Percentiles rank a stretch among this genome's conserved stretches.
phyloP scores from a whole-genome alignment of 1,284 basidiomycete genomes.

The Cutaneotrichosporon spelunceum region DNA sequence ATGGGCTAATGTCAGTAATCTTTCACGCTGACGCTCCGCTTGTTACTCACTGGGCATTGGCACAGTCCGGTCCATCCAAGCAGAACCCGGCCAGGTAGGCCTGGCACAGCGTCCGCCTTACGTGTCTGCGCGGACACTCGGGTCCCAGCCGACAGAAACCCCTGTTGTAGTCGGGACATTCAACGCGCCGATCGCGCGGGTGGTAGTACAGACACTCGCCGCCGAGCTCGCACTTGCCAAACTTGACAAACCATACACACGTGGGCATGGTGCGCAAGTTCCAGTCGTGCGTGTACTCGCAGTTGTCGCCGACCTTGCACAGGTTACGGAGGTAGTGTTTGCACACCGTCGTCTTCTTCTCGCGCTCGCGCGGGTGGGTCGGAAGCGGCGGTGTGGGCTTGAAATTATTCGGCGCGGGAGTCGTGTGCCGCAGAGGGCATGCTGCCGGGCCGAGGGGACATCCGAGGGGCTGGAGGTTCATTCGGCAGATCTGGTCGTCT shows the following conservation, averaged over 20 bases:
- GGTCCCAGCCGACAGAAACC: constrained; percentile 94
- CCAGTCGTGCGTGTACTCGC: constrained; percentile 99
- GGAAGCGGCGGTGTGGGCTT: constrained; percentile 76
- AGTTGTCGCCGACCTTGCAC: constrained; percentile 97
- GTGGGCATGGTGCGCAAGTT: constrained; percentile 98
- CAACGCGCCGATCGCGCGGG: constrained; percentile 78
- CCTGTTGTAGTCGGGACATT: constrained; percentile 92
- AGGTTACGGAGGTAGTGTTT: constrained; percentile 98
- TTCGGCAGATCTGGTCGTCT: constrained; percentile 90
- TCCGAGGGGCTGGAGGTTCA: constrained; percentile 70
- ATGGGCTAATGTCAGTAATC: constrained; percentile 31
- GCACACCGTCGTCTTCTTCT: constrained; percentile 89
- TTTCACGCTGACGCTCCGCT: background rate
- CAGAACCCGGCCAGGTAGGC: constrained; percentile 92
- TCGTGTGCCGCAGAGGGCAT: constrained; percentile 86
- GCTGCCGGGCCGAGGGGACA: constrained; percentile 82
- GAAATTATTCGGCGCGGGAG: constrained; percentile 80
- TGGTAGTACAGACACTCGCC: constrained; percentile 98
- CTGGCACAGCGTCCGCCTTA: constrained; percentile 85
- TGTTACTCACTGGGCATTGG: constrained; percentile 79
- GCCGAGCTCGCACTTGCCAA: constrained; percentile 95
- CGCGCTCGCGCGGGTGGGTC: constrained; percentile 70
- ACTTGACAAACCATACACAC: constrained; percentile 98
- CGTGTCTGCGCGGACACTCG: constrained; percentile 85
- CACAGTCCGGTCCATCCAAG: constrained; percentile 85